Percentiles rank a stretch among this genome's conserved stretches.
Evolutionary conservation across 371 early-diverging fungal genomes (phyloP).

Genomic region (Actinomucor elegans): DNA sequence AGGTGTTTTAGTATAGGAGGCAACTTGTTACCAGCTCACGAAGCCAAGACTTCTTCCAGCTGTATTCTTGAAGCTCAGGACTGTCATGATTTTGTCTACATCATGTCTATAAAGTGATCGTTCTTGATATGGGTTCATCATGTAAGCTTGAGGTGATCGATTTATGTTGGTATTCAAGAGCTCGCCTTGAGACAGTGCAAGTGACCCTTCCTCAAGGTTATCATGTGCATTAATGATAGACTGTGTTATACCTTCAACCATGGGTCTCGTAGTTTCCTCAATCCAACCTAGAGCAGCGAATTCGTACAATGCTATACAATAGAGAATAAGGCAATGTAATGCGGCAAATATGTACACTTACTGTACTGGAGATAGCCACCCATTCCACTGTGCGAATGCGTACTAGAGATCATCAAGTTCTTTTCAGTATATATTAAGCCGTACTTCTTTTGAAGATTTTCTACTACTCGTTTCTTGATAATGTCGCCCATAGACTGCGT

Average conservation of each 20-base stretch:
- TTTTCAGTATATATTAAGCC: conserved; percentile 33
- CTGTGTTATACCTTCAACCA: conserved; percentile 54
- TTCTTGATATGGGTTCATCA: conserved; percentile 57
- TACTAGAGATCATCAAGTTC: conserved; percentile 66
- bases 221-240: conserved; percentile 60
- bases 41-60: conserved; percentile 31
- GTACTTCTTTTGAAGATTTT: conserved; percentile 22
- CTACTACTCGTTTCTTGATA: conserved; percentile 36
- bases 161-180: conserved; percentile 56
- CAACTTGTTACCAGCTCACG: conserved; percentile 42
- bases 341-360: conserved; percentile 9
- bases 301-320: conserved; percentile 34
- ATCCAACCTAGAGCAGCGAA: conserved; percentile 39
- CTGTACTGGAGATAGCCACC: conserved; percentile 51
- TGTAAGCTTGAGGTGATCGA: conserved; percentile 56
- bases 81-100: conserved; percentile 55
- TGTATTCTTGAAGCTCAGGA: conserved; percentile 34
- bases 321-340: not conserved
- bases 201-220: conserved; percentile 34
- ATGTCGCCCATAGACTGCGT: conserved; percentile 43
- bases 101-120: conserved; percentile 51
- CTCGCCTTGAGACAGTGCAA: conserved; percentile 36
- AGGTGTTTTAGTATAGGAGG: no score
- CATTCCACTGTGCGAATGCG: conserved; percentile 63
- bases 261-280: conserved; percentile 48